Conservation (phyloP, 2,329 filamentous ascomycete species). For the Epichloe sylvatica region DNA sequence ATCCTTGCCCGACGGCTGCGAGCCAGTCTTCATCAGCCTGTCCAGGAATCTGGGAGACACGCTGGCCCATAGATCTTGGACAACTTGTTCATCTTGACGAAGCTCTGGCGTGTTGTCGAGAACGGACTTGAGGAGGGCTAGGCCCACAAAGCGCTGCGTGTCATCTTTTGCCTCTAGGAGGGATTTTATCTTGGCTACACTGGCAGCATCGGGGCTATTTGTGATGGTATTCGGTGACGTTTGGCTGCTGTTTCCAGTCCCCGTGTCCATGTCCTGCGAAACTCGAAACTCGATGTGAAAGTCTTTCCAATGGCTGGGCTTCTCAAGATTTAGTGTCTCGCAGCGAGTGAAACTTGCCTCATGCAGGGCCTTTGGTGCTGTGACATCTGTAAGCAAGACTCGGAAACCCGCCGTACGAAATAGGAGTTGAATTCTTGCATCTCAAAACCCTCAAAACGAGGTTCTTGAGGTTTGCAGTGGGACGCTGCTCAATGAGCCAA, state of each 20-base stretch:
- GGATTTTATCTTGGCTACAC: constrained; percentile 34
- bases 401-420: no score
- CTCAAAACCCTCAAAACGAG: no score
- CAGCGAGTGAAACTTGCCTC: no score
- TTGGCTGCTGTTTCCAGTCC: not conserved
- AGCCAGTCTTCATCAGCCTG: constrained; percentile 43
- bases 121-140: constrained; percentile 51
- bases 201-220: constrained; percentile 7
- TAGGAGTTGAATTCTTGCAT: no score
- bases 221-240: not conserved
- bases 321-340: no score
- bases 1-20: constrained; percentile 27
- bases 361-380: no score
- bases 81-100: constrained; percentile 29
- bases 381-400: not conserved
- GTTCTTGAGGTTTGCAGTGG: not conserved
- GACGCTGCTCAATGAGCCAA: not conserved
- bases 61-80: constrained; percentile 42
- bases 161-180: constrained; percentile 49
- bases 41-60: constrained; percentile 51
- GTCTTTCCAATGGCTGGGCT: not conserved
- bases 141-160: constrained; percentile 53
- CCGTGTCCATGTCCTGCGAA: not conserved
- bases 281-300: not conserved
- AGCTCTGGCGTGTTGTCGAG: constrained; percentile 46